Evolutionary conservation across 106 monocot species (phyloP).

Genomic region (Dendrobium chrysotoxum): DNA sequence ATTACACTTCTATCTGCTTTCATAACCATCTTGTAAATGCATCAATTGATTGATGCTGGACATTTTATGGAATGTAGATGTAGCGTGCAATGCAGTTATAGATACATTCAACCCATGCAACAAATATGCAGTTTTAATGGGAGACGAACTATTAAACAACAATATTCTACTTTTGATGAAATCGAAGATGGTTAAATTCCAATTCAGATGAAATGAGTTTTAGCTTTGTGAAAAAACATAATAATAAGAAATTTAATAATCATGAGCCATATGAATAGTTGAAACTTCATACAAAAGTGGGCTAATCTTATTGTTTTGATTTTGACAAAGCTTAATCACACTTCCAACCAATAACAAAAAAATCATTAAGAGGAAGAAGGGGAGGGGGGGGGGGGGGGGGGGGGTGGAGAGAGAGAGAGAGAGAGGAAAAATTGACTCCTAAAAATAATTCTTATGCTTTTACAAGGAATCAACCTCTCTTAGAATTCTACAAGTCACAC

Average conservation of each 20-base stretch:
- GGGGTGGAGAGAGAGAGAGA: no score
- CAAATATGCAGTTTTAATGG: neutral
- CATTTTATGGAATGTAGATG: neutral
- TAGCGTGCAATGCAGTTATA: neutral
- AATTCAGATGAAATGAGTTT: neutral
- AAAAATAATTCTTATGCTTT: neutral
- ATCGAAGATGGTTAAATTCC: neutral
- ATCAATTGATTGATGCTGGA: neutral
- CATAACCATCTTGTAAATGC: neutral
- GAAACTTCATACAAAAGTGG: neutral
- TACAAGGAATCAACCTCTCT: neutral
- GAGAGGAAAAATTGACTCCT: neutral
- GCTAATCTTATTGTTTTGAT: neutral
- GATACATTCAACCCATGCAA: neutral
- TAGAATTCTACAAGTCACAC: neutral
- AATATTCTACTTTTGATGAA: neutral
- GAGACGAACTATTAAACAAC: neutral
- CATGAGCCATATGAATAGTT: neutral
- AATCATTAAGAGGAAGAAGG: neutral
- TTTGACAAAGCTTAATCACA: neutral
- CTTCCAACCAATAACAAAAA: neutral
- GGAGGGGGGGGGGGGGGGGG: no score
- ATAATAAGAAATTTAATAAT: neutral
- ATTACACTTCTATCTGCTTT: neutral
- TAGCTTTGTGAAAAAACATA: neutral